These are phyloP conservation scores for Tillandsia fasciculata DNA, from an alignment of 176 grass and related monocot species.

Conservation along the genomic window DNA sequence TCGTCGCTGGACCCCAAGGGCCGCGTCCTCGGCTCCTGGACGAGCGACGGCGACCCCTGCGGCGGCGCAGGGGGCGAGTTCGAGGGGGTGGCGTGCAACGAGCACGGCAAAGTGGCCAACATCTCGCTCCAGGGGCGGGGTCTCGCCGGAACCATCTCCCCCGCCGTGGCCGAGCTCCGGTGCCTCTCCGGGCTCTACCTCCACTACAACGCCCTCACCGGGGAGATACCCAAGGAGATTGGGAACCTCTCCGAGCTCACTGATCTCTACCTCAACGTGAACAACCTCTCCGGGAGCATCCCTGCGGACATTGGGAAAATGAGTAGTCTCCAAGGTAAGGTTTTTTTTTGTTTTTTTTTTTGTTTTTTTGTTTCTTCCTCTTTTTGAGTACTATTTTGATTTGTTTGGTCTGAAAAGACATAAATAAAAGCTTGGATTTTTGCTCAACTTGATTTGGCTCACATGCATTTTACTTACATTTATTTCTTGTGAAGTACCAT, in stretches of 20 bases:
- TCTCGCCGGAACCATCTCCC: conserved; percentile 41
- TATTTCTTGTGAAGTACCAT: too few species aligned
- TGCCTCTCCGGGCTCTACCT: conserved; percentile 55
- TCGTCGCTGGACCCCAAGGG: conserved; percentile 46
- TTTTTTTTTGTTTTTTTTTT: neutral
- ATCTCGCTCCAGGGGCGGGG: conserved; percentile 67
- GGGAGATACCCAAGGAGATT: conserved; percentile 50
- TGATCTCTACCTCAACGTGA: conserved; percentile 70
- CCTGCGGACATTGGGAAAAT: conserved; percentile 49
- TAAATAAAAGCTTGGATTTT: neutral
- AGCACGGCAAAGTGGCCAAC: conserved; percentile 34
- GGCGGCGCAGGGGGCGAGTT: conserved; percentile 44
- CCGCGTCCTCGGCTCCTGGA: conserved; percentile 44
- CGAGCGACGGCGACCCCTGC: conserved; percentile 48
- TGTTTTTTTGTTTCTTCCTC: neutral
- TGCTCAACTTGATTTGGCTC: neutral
- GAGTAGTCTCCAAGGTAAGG: conserved; percentile 53
- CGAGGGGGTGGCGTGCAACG: conserved; percentile 73
- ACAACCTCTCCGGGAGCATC: conserved; percentile 46
- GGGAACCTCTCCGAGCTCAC: conserved; percentile 25
- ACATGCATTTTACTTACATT: neutral
- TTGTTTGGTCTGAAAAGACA: neutral
- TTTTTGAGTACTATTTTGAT: conserved; percentile 1
- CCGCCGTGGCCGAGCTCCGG: conserved; percentile 41
- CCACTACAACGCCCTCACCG: conserved; percentile 55